Evolutionary conservation across 208 protist species (phyloP).

Genomic region (Baffinella frigidus): DNA sequence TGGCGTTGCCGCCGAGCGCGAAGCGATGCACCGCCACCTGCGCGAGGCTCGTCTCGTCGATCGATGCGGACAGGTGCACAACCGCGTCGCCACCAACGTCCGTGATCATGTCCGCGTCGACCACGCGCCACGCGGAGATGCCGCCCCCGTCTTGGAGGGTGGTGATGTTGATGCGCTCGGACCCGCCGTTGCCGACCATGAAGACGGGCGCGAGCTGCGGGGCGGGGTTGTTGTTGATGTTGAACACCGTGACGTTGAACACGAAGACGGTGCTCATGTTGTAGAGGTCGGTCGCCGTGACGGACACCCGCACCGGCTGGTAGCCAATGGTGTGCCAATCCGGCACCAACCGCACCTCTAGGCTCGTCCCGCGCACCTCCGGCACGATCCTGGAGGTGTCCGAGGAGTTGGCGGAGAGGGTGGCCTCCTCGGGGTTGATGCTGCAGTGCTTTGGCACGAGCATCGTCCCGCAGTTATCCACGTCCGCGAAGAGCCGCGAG

Average conservation of each 20-base stretch:
- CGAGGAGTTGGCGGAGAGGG: background rate
- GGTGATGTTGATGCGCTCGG: background rate
- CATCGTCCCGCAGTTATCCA: background rate
- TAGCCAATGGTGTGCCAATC: background rate
- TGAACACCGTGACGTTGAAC: background rate
- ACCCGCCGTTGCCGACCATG: background rate
- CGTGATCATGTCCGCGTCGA: background rate
- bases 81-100: background rate
- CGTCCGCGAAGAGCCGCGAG: background rate
- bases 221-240: background rate
- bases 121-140: background rate
- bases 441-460: background rate
- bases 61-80: background rate
- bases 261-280: background rate
- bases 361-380: background rate
- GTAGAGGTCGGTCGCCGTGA: background rate
- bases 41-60: background rate
- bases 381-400: background rate
- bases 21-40: background rate
- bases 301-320: background rate
- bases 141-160: background rate
- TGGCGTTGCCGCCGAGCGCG: background rate
- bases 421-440: background rate
- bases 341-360: background rate
- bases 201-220: background rate